Evolutionary conservation across 1,139 yeast genomes (phyloP).

Genomic region (Saccharomycopsis phalli): DNA sequence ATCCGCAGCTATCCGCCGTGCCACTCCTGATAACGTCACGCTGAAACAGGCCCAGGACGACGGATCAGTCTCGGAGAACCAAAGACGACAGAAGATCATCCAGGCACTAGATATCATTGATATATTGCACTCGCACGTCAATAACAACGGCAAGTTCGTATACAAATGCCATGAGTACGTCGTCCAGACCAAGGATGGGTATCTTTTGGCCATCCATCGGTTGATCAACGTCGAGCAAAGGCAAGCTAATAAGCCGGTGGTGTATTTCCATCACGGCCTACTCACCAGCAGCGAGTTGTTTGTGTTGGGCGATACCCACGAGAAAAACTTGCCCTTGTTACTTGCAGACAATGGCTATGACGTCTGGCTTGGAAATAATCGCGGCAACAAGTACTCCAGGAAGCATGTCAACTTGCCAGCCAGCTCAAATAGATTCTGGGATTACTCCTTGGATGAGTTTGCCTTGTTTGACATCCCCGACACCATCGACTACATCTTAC

Average conservation of each 20-base stretch:
- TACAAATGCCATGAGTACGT: constrained; percentile 32
- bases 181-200: constrained; percentile 76
- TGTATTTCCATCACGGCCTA: constrained; percentile 70
- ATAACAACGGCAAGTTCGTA: constrained; percentile 2
- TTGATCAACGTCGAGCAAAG: constrained; percentile 42
- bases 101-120: constrained; percentile 7
- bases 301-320: constrained; percentile 25
- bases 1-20: neutral
- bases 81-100: neutral
- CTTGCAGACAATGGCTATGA: constrained; percentile 62
- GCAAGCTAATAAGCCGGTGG: constrained; percentile 42
- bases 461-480: constrained; percentile 70
- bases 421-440: constrained; percentile 39
- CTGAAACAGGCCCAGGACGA: neutral
- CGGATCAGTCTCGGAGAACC: neutral
- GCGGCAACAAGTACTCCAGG: constrained; percentile 69
- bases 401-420: constrained; percentile 36
- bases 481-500: constrained; percentile 52
- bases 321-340: constrained; percentile 33
- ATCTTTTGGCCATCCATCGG: constrained; percentile 53
- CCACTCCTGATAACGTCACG: constrained; percentile 4
- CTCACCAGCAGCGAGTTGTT: constrained; percentile 68
- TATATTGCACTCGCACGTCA: constrained; percentile 1
- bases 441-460: constrained; percentile 81
- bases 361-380: constrained; percentile 89